phyloP scores from a whole-genome alignment of 176 grass and related monocot species.

The Canna indica region DNA sequence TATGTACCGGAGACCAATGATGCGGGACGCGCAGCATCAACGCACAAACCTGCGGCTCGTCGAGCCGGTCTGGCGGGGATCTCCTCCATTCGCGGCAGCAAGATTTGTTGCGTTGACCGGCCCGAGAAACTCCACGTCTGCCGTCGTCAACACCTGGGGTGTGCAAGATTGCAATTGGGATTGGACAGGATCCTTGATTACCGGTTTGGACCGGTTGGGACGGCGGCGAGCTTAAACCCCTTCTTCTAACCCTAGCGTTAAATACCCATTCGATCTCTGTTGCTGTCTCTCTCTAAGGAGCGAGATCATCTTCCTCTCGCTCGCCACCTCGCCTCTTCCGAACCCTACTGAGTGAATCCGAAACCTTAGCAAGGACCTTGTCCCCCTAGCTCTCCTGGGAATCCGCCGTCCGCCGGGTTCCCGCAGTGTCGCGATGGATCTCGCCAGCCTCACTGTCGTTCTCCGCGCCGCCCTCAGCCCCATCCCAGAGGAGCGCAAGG shows the following conservation, averaged over 20 bases:
- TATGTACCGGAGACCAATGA: neutral
- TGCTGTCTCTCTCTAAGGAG: constrained; percentile 17
- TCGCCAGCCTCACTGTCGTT: constrained; percentile 60
- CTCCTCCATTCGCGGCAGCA: neutral
- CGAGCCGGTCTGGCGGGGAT: neutral
- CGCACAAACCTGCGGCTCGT: neutral
- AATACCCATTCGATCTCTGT: constrained; percentile 29
- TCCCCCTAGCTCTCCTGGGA: neutral
- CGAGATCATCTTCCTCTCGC: constrained; percentile 25
- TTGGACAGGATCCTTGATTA: neutral
- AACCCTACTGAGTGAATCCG: constrained; percentile 19
- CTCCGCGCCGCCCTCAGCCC: constrained; percentile 79
- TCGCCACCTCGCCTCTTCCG: constrained; percentile 14
- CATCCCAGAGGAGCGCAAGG: constrained; percentile 71
- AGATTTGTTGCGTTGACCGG: neutral
- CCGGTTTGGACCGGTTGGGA: neutral
- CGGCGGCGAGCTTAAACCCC: neutral
- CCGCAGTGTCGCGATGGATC: constrained; percentile 53
- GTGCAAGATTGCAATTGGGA: neutral
- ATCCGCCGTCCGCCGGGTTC: neutral
- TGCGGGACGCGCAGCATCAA: neutral
- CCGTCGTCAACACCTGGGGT: neutral
- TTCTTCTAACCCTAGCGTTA: constrained; percentile 74
- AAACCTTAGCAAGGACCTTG: constrained; percentile 10
- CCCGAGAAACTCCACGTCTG: neutral